Evolutionary conservation across 345 rosid genomes (phyloP).

Genomic region (Hibiscus mutabilis): DNA sequence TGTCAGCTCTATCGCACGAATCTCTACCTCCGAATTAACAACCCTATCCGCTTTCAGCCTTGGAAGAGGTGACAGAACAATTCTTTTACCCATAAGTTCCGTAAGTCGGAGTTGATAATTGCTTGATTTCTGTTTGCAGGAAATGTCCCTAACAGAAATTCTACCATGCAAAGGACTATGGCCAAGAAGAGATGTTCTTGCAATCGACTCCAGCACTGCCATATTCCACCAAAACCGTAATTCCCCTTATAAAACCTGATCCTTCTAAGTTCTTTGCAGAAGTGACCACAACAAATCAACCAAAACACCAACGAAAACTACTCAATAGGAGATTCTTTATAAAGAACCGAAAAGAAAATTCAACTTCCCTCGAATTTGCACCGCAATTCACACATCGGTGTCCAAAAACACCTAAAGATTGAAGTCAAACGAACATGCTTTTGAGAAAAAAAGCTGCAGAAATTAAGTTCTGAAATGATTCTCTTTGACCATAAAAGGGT

Average conservation of each 20-base stretch:
- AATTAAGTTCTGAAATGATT: not conserved
- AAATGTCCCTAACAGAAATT: conserved; percentile 30
- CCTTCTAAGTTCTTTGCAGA: not conserved
- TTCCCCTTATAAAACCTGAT: not conserved
- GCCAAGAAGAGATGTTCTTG: conserved; percentile 52
- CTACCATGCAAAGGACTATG: conserved; percentile 39
- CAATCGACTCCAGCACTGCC: conserved; percentile 64
- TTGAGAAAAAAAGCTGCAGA: conserved; percentile 26
- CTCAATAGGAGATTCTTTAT: conserved; percentile 12
- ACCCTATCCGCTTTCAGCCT: conserved; percentile 25
- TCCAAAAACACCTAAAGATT: not conserved
- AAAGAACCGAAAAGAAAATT: conserved; percentile 10
- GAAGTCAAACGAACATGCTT: not conserved
- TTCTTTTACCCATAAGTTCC: conserved; percentile 31
- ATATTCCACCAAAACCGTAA: conserved; percentile 25
- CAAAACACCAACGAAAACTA: not conserved
- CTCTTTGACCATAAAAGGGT: conserved; percentile 8
- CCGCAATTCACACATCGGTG: conserved; percentile 10
- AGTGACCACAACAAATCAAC: conserved; percentile 4
- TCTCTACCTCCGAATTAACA: conserved; percentile 34
- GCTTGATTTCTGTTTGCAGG: conserved; percentile 28
- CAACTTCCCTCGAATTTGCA: conserved; percentile 15
- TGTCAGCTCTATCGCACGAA: conserved; percentile 61
- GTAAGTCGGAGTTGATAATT: conserved; percentile 28
- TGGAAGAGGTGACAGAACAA: conserved; percentile 22